Conservation (phyloP, 1,284 basidiomycete genomes). For the Ustilago hordei region DNA sequence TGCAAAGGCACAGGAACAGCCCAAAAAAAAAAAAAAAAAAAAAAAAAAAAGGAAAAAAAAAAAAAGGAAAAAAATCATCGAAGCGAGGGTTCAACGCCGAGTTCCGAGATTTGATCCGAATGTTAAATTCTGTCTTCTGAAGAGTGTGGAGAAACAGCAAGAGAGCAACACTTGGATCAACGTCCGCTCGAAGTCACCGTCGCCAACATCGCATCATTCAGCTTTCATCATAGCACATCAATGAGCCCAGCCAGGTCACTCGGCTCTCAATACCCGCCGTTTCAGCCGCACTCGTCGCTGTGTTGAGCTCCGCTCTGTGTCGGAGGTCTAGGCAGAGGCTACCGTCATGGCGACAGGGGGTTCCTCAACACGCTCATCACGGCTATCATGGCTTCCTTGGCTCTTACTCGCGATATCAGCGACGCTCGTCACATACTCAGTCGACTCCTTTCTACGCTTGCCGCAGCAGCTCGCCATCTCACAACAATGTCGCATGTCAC, state of each 20-base stretch:
- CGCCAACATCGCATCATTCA: no score
- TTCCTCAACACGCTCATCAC: slow-evolving; percentile 1
- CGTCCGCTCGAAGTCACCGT: no score
- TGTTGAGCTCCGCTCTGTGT: not conserved
- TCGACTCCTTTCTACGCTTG: slow-evolving; percentile 48
- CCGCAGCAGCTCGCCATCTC: slow-evolving; percentile 46
- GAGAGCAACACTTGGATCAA: slow-evolving; percentile 17
- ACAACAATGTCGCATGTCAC: slow-evolving; percentile 89
- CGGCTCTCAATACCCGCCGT: no score
- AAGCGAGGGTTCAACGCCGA: slow-evolving; percentile 4
- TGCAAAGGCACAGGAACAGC: not conserved
- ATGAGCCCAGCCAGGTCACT: no score
- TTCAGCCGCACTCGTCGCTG: not conserved
- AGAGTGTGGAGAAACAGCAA: slow-evolving; percentile 1
- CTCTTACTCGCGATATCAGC: slow-evolving; percentile 27
- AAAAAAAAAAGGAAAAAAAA: slow-evolving; percentile 10
- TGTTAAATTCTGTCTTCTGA: not conserved
- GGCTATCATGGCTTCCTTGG: slow-evolving; percentile 30
- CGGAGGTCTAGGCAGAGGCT: slow-evolving; percentile 4
- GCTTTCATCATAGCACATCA: no score
- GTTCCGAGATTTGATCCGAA: slow-evolving; percentile 9
- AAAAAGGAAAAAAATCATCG: not conserved
- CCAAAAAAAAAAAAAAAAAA: not conserved
- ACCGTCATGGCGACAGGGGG: not conserved
- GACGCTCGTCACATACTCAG: slow-evolving; percentile 25